Base-by-base conservation (phyloP, 2,329 filamentous ascomycete species). In the Onygenales sp. region DNA sequence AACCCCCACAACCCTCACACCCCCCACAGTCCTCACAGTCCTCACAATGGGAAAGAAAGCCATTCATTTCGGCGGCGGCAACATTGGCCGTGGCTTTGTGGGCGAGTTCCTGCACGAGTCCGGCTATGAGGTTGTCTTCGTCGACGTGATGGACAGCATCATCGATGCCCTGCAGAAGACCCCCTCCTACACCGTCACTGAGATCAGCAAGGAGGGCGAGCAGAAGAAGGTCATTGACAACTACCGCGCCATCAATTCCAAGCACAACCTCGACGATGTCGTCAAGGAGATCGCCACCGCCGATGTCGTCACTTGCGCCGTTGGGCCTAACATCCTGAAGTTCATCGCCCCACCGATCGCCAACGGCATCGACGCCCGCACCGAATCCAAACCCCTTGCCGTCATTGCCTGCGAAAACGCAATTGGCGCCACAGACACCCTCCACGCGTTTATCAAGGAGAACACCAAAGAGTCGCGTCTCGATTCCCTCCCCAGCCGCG, bases 361-460 rank as follows among this genome's bases (percentile, higher is more conserved):
- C 67, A 93, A 95, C 79, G 93, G 89, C 61, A 89, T 98, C 59
- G 85, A 92, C 68, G 79, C 80, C 60, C 86, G 93, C 59, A 79
- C 83, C 31, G 70, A 71, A 32, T 43, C 57, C 45, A 80, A 80
- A 58, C 91, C 92, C 7, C 73, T 97, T 43, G 84, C 91, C 21
- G 88, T 98, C 67, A 95, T 98, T 73, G 93, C 93, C 54, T 98
- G 93, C 73, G 93, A 98, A 78, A 98, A 98, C 72, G 89, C 89
- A 69, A 96, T 97, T 68, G 89, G 89, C 60, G 93, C 90, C 64
- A 97, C 93, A 49, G 88, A 93, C 68, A 89, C 87, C 41, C 85
- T 96, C 50, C 88, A 86, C 60, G 81, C 80, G 42, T 84, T 86
- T 77, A 95, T 95, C 77, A 86, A 85, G 70, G 76, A 84, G 59